Evolutionary conservation across 2,329 filamentous ascomycete species (phyloP), one percentile per base, ranked within the genome.

Genomic region (Sarocladiaceae sp.): DNA sequence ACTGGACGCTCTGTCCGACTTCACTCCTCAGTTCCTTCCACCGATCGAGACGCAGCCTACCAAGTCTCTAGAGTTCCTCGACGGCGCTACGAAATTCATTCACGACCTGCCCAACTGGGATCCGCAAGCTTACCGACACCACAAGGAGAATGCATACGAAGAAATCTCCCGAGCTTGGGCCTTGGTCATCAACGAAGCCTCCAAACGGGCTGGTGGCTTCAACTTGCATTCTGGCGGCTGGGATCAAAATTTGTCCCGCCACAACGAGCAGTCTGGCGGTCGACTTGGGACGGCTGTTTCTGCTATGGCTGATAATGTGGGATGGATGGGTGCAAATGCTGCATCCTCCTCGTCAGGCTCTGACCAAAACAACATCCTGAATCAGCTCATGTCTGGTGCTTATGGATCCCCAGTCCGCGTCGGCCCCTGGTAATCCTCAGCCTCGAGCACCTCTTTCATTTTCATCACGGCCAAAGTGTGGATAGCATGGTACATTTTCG

Each of bases 101-200:
- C 90, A 98, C 63, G 76, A 82, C 31, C 73, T 98, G 33, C 93
- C 93, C 3, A 80, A 95, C 57, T 98, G 90, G 89, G 86, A 93
- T 53, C 88, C 82, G 34, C 85, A 85, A 48, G 81, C 88, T 50
- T 85, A 96, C 67, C 90, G 90, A 52, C 78, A 95, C 55, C 88
- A 95, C 69, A 96, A 96, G 65, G 85, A 95, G 53, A 88, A 88
- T 51, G 90, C 91, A 6, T 98, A 98, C 59, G 91, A 98, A 57
- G 93, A 97, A 60, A 90, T 98, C 51, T 84, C 88, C 20, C 88
- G 85, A 57, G 93, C 93, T 1, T 98, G 93, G 93, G 83, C 88
- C 13, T 65, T 94, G 53, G 91, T 95, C 41, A 85, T 98, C 53
- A 83, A 83, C 49, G 93, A 98, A 64, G 88, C 89, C 2, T 83